Conservation (phyloP, 2,329 filamentous ascomycete species). For the Microcyclospora pomicola region DNA sequence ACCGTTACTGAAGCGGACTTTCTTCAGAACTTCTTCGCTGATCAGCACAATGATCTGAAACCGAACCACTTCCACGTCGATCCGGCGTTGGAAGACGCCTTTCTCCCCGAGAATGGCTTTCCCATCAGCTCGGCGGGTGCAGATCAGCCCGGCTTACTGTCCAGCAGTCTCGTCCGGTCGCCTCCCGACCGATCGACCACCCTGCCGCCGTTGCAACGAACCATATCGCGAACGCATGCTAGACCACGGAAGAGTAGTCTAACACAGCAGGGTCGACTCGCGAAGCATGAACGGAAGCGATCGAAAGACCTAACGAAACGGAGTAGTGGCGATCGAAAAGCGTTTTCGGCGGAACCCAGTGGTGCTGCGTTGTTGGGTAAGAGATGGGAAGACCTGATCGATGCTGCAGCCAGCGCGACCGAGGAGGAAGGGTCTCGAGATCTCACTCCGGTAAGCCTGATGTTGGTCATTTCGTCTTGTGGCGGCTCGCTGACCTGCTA, state of each 20-base stretch:
- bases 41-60: constrained; percentile 27
- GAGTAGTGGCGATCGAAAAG: constrained; percentile 63
- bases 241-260: constrained; percentile 77
- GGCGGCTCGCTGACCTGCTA: neutral
- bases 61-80: constrained; percentile 18
- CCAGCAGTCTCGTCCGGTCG: constrained; percentile 68
- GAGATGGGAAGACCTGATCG: constrained; percentile 91
- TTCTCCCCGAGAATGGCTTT: constrained; percentile 31
- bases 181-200: constrained; percentile 80
- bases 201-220: constrained; percentile 66
- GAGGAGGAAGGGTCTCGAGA: constrained; percentile 77
- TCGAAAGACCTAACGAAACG: constrained; percentile 64
- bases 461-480: constrained; percentile 3
- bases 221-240: constrained; percentile 43
- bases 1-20: constrained; percentile 24
- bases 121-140: constrained; percentile 32
- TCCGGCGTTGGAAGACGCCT: constrained; percentile 49
- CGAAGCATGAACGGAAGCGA: constrained; percentile 67
- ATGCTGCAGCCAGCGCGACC: constrained; percentile 82
- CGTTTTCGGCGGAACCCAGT: constrained; percentile 71
- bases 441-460: constrained; percentile 61
- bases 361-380: constrained; percentile 63
- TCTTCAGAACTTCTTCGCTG: constrained; percentile 26
- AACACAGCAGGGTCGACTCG: constrained; percentile 60
- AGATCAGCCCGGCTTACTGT: constrained; percentile 53